Evolutionary conservation across 139 green algal species (phyloP), one percentile per base, ranked within the genome.

Genomic region (Desmodesmus armatus): DNA sequence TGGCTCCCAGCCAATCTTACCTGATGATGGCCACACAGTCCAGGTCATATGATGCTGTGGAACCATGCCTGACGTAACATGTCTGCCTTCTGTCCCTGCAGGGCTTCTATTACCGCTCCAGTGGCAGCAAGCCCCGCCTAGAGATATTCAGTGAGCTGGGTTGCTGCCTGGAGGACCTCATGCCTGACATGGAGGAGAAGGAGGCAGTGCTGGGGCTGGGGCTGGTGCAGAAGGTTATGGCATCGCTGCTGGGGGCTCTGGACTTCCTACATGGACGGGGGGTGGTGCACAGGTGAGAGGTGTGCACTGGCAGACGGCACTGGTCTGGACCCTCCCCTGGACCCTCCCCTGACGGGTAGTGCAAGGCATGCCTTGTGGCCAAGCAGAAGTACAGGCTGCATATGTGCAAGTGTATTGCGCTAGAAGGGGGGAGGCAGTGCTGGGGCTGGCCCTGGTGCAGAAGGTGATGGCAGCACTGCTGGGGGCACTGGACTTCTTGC

Each of bases 91-190:
- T 69, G 60, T 17, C 37, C 27, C 60, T 69, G 60, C 60, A 39
- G 60, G 55, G 55, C 55, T 63, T 63, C 53, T 31, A 63, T 19
- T 19, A 23, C 53, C 27, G 33, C 39, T 23, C 23, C 69, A 77
- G 69, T 35, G 29, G 37, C 39, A 31, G 33, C 40, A 47, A 49
- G 37, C 69, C 69, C 1, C 33, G 33, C 5, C 69, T 77, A 6
- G 69, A 77, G 69, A 77, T 77, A 13, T 77, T 55, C 35, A 39
- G 69, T 27, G 69, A 77, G 69, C 35, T 77, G 37, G 69, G 69
- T 25, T 51, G 33, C 33, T 77, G 69, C 69, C 69, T 77, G 2
- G 69, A 77, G 7, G 69, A 77, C 35, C 29, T 77, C 39, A 47
- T 77, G 69, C 69, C 69, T 1, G n/a, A n/a, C n/a, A n/a, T n/a